phyloP scores from a whole-genome alignment of 345 rosid genomes.

The Salix brachista region DNA sequence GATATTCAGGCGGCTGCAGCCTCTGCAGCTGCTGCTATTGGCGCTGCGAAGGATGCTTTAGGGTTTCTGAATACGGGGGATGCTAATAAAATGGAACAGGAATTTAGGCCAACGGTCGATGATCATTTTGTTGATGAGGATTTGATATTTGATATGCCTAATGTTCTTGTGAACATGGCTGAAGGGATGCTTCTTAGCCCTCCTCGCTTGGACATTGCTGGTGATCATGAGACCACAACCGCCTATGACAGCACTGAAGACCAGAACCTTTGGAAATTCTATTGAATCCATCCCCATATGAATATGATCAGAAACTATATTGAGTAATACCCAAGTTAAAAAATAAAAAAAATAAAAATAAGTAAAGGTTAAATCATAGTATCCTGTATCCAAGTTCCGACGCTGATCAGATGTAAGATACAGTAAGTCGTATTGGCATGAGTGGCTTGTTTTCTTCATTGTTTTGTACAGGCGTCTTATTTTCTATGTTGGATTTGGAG shows the following conservation, averaged over 20 bases:
- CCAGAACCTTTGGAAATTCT: conserved; percentile 66
- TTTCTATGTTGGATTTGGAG: neutral
- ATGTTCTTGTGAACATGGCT: conserved; percentile 81
- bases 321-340: neutral
- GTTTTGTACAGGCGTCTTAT: conserved; percentile 18
- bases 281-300: conserved; percentile 22
- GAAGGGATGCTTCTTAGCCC: conserved; percentile 99
- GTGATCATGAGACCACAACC: conserved; percentile 11
- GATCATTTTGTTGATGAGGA: conserved; percentile 75
- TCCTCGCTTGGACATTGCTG: conserved; percentile 49
- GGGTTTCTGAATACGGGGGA: neutral
- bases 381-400: neutral
- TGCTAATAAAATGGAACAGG: conserved; percentile 8
- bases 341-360: neutral
- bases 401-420: neutral
- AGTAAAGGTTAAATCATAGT: neutral
- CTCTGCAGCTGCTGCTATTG: conserved; percentile 81
- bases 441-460: conserved; percentile 10
- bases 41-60: conserved; percentile 79
- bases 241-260: conserved; percentile 15
- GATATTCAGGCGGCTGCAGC: conserved; percentile 90
- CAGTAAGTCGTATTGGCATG: conserved; percentile 2
- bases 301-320: neutral
- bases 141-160: conserved; percentile 88
- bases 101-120: conserved; percentile 6